A percentile compares a stretch with the other conserved stretches of the same genome.
These are phyloP conservation scores for Roridomyces roridus DNA, from an alignment of 768 basidiomycete genomes.

Conservation along the genomic window DNA sequence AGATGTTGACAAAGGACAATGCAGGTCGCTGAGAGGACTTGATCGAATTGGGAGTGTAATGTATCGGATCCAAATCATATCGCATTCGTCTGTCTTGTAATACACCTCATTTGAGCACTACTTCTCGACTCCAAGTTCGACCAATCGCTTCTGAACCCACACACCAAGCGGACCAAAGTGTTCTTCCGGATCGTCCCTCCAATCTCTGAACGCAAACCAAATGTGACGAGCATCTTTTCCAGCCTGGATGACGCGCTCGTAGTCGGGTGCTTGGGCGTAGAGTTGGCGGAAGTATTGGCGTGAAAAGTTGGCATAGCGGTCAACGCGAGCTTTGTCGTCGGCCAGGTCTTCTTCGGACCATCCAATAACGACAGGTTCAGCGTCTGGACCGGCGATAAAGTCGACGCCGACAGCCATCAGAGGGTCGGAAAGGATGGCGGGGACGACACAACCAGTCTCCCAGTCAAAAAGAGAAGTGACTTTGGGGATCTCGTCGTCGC, in stretches of 20 bases:
- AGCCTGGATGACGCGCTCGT: constrained; percentile 5
- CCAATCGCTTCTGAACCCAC: constrained; percentile 14
- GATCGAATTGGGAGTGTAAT: no score
- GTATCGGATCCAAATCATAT: no score
- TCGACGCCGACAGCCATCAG: constrained; percentile 15
- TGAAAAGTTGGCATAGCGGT: background rate
- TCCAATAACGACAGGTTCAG: constrained; percentile 8
- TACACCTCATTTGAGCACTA: no score
- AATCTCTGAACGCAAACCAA: constrained; percentile 8
- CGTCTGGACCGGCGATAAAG: constrained; percentile 1
- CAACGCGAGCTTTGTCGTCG: background rate
- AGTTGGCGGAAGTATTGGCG: background rate
- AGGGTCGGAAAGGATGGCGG: constrained; percentile 17
- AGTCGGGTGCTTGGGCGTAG: constrained; percentile 3
- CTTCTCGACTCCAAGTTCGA: no score
- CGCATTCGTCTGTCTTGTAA: no score
- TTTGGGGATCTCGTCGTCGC: background rate
- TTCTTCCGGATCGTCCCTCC: constrained; percentile 5
- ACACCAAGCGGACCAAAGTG: constrained; percentile 3
- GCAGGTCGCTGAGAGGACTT: no score
- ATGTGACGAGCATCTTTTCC: constrained; percentile 10
- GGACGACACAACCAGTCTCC: constrained; percentile 14
- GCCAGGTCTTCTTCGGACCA: constrained; percentile 6
- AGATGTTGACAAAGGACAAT: no score
- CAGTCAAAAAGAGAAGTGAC: constrained; percentile 22